Evolutionary conservation across 495 filamentous ascomycete genomes (phyloP).

Genomic region (Parathielavia hyrcaniae): DNA sequence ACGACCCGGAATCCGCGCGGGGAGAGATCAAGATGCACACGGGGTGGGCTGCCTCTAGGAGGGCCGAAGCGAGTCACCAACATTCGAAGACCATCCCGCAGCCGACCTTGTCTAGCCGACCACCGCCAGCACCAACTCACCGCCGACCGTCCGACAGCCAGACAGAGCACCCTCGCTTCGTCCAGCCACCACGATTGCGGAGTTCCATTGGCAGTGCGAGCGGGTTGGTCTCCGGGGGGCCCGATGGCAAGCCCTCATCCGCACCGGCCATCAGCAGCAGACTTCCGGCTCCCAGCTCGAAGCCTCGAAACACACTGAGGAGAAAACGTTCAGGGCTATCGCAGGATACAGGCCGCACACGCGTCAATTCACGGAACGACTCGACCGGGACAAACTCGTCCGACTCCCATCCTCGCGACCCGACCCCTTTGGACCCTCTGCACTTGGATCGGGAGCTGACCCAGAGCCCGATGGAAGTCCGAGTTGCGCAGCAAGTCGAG

Average conservation of each 20-base stretch:
- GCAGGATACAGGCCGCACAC: conserved; percentile 31
- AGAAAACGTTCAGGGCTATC: conserved; percentile 46
- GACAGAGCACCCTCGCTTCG: conserved; percentile 25
- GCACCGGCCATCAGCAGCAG: conserved; percentile 21
- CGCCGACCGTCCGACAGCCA: conserved; percentile 28
- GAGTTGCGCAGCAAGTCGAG: conserved; percentile 33
- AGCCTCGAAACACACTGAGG: conserved; percentile 39
- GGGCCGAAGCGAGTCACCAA: conserved; percentile 23
- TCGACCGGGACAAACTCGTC: conserved; percentile 37
- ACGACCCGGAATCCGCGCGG: conserved; percentile 9
- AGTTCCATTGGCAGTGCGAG: conserved; percentile 22
- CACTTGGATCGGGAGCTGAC: conserved; percentile 37
- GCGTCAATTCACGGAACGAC: conserved; percentile 30
- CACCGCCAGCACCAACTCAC: conserved; percentile 31
- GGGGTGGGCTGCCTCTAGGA: conserved; percentile 24
- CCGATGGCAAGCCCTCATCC: conserved; percentile 9
- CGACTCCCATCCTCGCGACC: conserved; percentile 35
- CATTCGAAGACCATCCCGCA: conserved; percentile 29
- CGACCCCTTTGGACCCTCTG: conserved; percentile 30
- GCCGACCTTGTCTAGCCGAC: conserved; percentile 31
- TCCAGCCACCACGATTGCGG: conserved; percentile 32
- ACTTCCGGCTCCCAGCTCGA: conserved; percentile 20
- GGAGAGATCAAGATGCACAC: conserved; percentile 18
- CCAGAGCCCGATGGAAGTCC: conserved; percentile 37
- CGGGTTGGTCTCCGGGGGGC: conserved; percentile 12